Conservation (phyloP, 768 basidiomycete species). For the Exidia glandulosa region DNA sequence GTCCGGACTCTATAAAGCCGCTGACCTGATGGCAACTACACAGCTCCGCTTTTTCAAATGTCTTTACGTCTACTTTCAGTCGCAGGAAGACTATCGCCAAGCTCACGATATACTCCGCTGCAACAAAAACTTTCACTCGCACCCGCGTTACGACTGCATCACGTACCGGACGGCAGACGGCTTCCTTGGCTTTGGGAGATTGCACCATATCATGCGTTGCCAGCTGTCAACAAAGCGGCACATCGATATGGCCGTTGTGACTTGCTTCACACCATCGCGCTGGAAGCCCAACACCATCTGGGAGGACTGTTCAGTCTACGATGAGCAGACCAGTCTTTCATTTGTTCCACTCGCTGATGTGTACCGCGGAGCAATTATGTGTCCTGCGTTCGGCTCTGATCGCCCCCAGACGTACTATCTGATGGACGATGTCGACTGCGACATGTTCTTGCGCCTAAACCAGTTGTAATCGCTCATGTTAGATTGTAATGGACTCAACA, state of each 20-base stretch:
- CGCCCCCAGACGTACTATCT: neutral
- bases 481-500: too few relatives aligned
- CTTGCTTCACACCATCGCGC: neutral
- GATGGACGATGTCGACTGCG: conserved; percentile 1
- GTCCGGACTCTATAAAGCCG: too few relatives aligned
- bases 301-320: conserved; percentile 10
- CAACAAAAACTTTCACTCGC: conserved; percentile 16
- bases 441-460: neutral
- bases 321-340: conserved; percentile 7
- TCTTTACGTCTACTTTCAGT: conserved; percentile 16
- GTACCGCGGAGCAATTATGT: neutral
- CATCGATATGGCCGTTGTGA: conserved; percentile 12
- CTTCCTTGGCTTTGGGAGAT: too few relatives aligned
- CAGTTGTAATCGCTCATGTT: too few relatives aligned
- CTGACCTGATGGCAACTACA: too few relatives aligned
- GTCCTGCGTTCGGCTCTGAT: neutral
- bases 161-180: conserved; percentile 8
- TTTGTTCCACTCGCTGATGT: conserved; percentile 2
- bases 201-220: too few relatives aligned
- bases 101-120: conserved; percentile 16
- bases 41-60: conserved; percentile 10
- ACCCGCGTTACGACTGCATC: conserved; percentile 11
- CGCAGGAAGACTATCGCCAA: conserved; percentile 16
- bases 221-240: too few relatives aligned
- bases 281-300: conserved; percentile 13